A percentile compares a stretch with the other conserved stretches of the same genome.
Conservation (phyloP, 805 yeast genomes). For the Metschnikowia gelsemii region DNA sequence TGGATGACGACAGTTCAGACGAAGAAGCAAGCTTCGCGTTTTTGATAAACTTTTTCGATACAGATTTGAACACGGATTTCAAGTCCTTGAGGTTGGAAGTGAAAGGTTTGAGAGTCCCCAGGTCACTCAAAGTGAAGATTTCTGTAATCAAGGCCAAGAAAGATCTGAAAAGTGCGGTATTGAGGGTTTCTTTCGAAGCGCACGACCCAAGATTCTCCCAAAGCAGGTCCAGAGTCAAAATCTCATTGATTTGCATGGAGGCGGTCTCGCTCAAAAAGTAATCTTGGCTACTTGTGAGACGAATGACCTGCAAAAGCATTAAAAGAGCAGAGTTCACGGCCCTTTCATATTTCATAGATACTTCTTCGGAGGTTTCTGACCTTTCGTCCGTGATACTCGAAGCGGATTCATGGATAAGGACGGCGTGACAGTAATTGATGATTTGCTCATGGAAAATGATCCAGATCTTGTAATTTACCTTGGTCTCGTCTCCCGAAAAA, state of each 20-base stretch:
- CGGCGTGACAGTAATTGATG: conserved; percentile 51
- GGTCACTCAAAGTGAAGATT: conserved; percentile 13
- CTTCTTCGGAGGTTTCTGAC: conserved; percentile 63
- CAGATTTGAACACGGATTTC: conserved; percentile 35
- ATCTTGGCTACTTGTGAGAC: conserved; percentile 20
- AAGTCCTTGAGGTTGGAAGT: conserved; percentile 17
- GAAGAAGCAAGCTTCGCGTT: conserved; percentile 34
- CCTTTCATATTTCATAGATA: conserved; percentile 60
- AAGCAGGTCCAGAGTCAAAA: conserved; percentile 29
- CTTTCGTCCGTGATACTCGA: conserved; percentile 75
- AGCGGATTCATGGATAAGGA: conserved; percentile 54
- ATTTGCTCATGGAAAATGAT: conserved; percentile 55
- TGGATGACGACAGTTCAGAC: conserved; percentile 23
- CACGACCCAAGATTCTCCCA: conserved; percentile 36
- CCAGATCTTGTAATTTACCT: conserved; percentile 56
- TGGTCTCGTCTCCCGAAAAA: conserved; percentile 54
- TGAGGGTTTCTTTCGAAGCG: conserved; percentile 26
- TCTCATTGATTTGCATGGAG: conserved; percentile 20
- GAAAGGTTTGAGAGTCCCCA: conserved; percentile 20
- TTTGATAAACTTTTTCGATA: conserved; percentile 47
- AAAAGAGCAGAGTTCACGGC: conserved; percentile 50
- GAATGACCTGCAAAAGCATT: conserved; percentile 41
- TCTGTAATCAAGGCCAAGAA: conserved; percentile 14
- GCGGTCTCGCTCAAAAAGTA: conserved; percentile 14
- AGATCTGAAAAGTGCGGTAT: conserved; percentile 31